Conservation (phyloP, 768 basidiomycete genomes). For the Boletus patriciae region DNA sequence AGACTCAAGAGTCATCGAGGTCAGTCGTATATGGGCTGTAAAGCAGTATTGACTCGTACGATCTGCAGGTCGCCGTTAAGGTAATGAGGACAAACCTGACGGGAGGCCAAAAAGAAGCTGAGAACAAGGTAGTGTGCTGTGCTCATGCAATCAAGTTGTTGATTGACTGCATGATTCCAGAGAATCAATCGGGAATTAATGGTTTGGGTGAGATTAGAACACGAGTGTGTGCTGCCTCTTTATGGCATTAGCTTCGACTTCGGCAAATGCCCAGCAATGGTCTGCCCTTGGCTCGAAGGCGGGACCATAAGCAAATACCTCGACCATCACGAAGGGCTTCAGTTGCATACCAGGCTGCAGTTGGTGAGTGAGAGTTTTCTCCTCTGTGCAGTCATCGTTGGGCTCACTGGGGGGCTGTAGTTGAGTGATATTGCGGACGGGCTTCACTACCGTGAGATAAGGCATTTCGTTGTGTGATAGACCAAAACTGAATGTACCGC, state of each 20-base stretch:
- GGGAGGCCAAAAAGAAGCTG: not conserved
- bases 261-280: conserved; percentile 33
- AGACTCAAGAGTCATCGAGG: conserved; percentile 19
- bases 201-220: conserved; percentile 30
- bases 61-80: conserved; percentile 28
- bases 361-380: conserved; percentile 16
- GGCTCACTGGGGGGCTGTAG: conserved; percentile 7
- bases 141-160: not conserved
- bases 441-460: conserved; percentile 22
- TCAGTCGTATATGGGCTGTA: conserved; percentile 1
- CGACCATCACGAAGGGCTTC: conserved; percentile 10
- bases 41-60: not conserved
- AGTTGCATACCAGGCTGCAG: not conserved
- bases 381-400: not conserved
- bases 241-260: conserved; percentile 32
- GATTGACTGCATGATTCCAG: not conserved
- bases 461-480: not conserved
- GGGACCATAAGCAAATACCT: conserved; percentile 30
- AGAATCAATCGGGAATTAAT: conserved; percentile 18
- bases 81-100: conserved; percentile 24
- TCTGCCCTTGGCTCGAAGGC: conserved; percentile 36
- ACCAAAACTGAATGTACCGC: not conserved
- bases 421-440: conserved; percentile 22
- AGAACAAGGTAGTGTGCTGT: conserved; percentile 12
- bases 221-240: conserved; percentile 29